phyloP scores from a whole-genome alignment of 441 rosid species.

The Cnidoscolus chayamansa region DNA sequence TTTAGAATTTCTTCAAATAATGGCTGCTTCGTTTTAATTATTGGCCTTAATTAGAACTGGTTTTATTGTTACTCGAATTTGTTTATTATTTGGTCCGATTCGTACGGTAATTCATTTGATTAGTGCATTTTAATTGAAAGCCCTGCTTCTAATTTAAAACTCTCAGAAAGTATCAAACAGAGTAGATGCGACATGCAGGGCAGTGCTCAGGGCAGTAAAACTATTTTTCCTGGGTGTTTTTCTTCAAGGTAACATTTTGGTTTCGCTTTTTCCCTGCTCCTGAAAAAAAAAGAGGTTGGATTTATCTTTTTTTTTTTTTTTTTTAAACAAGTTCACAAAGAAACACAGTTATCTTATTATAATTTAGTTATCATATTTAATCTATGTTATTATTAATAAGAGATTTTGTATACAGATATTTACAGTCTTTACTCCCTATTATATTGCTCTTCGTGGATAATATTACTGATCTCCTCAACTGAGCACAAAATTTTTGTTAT shows the following conservation, averaged over 20 bases:
- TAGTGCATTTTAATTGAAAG: neutral
- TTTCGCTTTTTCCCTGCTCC: neutral
- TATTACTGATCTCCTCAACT: too few relatives aligned
- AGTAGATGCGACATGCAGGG: conserved; percentile 30
- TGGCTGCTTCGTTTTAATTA: neutral
- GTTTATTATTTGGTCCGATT: neutral
- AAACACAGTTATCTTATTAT: too few relatives aligned
- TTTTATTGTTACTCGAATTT: neutral
- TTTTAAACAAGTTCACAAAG: too few relatives aligned
- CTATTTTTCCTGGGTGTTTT: conserved; percentile 31
- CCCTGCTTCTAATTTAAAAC: neutral
- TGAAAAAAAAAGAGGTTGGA: too few relatives aligned
- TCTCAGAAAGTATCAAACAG: conserved; percentile 30
- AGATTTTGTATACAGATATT: too few relatives aligned
- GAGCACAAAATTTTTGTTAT: neutral
- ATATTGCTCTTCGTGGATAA: too few relatives aligned
- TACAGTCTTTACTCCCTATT: too few relatives aligned
- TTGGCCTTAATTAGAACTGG: too few relatives aligned
- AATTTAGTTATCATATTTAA: too few relatives aligned
- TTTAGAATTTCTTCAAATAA: neutral
- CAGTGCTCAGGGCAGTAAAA: conserved; percentile 26
- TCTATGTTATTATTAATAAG: too few relatives aligned
- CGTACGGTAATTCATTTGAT: neutral
- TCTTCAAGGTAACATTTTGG: conserved; percentile 31
- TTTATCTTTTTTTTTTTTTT: too few relatives aligned